Percentiles rank a stretch among this genome's conserved stretches.
Evolutionary conservation across 2,329 filamentous ascomycete genomes (phyloP).

Genomic region (Cladosporium sp.): DNA sequence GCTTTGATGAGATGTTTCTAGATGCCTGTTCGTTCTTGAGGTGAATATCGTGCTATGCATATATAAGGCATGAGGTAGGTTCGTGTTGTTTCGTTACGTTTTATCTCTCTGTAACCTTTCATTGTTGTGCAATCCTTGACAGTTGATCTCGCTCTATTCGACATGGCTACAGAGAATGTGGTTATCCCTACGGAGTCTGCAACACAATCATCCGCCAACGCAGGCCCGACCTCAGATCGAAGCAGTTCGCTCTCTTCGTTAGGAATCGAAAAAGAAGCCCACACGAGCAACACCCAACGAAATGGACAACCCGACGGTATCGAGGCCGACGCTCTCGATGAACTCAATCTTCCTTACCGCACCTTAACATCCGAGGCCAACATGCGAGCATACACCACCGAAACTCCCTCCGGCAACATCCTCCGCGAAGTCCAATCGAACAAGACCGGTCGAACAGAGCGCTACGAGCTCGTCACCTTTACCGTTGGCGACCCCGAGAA

Average conservation of each 20-base stretch:
- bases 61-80: background rate
- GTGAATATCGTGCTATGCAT: background rate
- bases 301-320: background rate
- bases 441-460: constrained; percentile 27
- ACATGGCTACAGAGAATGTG: constrained; percentile 8
- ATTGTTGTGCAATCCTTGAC: background rate
- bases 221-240: background rate
- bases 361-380: constrained; percentile 20
- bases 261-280: constrained; percentile 1
- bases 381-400: constrained; percentile 26
- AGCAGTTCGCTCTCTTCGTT: constrained; percentile 2
- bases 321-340: constrained; percentile 10
- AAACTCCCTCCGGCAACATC: constrained; percentile 20
- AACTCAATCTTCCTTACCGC: constrained; percentile 22
- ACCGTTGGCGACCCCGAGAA: constrained; percentile 45
- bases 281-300: background rate
- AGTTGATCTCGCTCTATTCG: background rate
- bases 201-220: background rate
- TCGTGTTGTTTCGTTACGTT: background rate
- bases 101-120: too few species aligned
- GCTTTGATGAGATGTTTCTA: background rate
- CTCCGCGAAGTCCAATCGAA: constrained; percentile 23
- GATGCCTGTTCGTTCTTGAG: background rate
- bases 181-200: background rate
- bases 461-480: constrained; percentile 67